Evolutionary conservation across 169 alveolate genomes (phyloP).

Genomic region (Plasmodium gonderi): DNA sequence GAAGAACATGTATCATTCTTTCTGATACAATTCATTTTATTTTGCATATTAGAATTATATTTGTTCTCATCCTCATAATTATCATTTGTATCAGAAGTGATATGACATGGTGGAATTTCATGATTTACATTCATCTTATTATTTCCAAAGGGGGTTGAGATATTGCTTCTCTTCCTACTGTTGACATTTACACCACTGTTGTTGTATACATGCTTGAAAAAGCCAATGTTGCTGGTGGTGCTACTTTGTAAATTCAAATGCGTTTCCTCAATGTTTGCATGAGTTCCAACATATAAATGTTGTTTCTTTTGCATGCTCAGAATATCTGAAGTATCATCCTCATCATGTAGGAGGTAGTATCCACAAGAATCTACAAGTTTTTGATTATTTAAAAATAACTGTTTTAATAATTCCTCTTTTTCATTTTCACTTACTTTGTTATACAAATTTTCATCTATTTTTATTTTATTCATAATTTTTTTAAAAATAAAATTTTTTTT

Average conservation of each 20-base stretch:
- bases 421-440: slow-evolving; percentile 33
- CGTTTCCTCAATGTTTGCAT: neutral
- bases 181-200: neutral
- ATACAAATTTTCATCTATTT: slow-evolving; percentile 15
- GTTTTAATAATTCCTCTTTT: slow-evolving; percentile 14
- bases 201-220: neutral
- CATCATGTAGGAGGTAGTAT: too few relatives aligned
- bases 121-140: neutral
- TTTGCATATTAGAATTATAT: neutral
- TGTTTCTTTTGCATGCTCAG: neutral
- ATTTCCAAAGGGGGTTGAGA: neutral
- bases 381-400: neutral
- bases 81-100: neutral
- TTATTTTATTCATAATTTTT: slow-evolving; percentile 8
- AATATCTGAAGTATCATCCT: neutral
- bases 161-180: neutral
- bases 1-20: neutral
- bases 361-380: neutral
- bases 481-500: neutral
- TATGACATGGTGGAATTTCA: neutral
- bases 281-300: neutral
- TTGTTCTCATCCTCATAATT: neutral
- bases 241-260: neutral
- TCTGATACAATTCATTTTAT: neutral
- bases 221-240: neutral